Evolutionary conservation across 495 filamentous ascomycete species (phyloP).

Genomic region (Neurospora sp.): DNA sequence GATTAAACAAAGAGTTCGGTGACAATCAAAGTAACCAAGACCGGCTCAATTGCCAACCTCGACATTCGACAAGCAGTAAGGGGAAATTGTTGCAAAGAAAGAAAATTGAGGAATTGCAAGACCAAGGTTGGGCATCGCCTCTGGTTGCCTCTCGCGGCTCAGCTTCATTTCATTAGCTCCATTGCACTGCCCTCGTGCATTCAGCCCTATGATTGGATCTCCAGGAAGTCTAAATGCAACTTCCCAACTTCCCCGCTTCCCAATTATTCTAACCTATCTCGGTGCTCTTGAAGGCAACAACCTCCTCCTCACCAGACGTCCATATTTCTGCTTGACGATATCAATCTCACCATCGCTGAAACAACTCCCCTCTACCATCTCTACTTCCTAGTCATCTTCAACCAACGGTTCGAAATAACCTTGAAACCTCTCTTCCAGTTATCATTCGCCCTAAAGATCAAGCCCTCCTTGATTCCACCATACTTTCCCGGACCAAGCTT

Average conservation of each 20-base stretch:
- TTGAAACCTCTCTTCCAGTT: conserved; percentile 5
- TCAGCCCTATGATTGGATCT: too few relatives aligned
- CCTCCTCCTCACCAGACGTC: too few relatives aligned
- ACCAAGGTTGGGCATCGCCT: too few relatives aligned
- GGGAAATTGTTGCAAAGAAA: background rate
- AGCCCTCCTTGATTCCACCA: conserved; percentile 10
- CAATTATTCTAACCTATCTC: too few relatives aligned
- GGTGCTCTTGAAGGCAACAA: too few relatives aligned
- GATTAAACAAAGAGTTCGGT: too few relatives aligned
- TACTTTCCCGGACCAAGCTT: background rate
- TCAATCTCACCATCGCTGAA: background rate
- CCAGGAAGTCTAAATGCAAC: too few relatives aligned
- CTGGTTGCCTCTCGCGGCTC: too few relatives aligned
- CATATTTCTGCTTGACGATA: background rate
- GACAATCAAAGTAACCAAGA: background rate
- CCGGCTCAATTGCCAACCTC: background rate
- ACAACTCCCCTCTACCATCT: background rate
- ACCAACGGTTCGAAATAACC: conserved; percentile 20
- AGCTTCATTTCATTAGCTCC: background rate
- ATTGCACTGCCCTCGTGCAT: too few relatives aligned
- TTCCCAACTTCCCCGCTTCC: too few relatives aligned
- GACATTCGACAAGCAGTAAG: background rate
- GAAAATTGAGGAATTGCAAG: background rate
- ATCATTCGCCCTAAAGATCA: conserved; percentile 10
- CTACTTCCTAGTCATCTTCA: conserved; percentile 6